Evolutionary conservation across 345 rosid genomes (phyloP), one percentile per base, ranked within the genome.

Genomic region (Turritis glabra): DNA sequence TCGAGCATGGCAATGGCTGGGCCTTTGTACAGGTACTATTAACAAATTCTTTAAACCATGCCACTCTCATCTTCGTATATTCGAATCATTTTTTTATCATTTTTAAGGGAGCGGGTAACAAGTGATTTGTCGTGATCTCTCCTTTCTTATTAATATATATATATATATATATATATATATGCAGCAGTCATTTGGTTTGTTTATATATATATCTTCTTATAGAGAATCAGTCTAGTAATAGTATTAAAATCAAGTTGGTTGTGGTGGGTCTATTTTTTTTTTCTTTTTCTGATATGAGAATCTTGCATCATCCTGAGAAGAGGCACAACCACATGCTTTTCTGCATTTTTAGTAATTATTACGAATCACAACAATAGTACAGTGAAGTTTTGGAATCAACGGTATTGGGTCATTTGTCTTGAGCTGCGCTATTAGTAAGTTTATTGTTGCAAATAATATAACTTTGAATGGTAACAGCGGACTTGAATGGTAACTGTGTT

Each of bases 1-100:
- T 96, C 83, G 81, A 82, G 81, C 77, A 73, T 11, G 99, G 99
- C 68, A 96, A 96, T 78, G 86, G 98, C 56, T 92, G 99, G 99
- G 98, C 99, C 70, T 96, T 83, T 84, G 99, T 96, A 59, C 99
- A 96, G 99, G 99, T 95, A 79, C 38, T 38, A 41, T 58, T 13
- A 71, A 23, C 69, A 14, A 18, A 35, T 2, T 27, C 22, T 51
- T 50, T 58, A 59, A 67, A 26, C 66, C 44, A 54, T 70, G 26
- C 12, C 37, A 55, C 64, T 62, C 17, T 53, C 64, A 33, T 52
- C n/a, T 37, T 68, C 63, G 52, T 41, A 32, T 22, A 37, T n/a
- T 37, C 11, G 26, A 52, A 38, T 43, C 64, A 61, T 37, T 27
- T 37, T 27, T 33, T 40, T 38, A 11, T 63, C 18, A 48, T 66